These are phyloP conservation scores for Alternaria sp. DNA, from an alignment of 2,329 filamentous ascomycete species.

Conservation along the genomic window DNA sequence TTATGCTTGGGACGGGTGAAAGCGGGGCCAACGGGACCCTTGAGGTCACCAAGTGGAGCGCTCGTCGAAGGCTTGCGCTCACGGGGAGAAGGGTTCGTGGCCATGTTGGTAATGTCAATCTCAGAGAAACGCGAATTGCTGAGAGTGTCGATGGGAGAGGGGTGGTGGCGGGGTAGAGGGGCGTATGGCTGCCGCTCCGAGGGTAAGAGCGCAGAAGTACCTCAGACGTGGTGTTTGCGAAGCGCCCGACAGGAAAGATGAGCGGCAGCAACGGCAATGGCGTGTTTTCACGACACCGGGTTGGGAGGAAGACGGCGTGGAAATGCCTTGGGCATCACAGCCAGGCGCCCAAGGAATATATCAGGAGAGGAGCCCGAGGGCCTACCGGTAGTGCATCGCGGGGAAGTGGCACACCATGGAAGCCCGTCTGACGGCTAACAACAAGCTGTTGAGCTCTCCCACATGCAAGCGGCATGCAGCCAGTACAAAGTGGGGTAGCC, in stretches of 20 bases:
- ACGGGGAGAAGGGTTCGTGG: slow-evolving; percentile 58
- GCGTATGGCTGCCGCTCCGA: slow-evolving; percentile 12
- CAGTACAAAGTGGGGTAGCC: slow-evolving; percentile 40
- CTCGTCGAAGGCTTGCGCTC: slow-evolving; percentile 83
- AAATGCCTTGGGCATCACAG: background rate
- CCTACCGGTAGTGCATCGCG: slow-evolving; percentile 10
- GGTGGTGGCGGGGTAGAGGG: slow-evolving; percentile 41
- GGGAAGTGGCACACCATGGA: slow-evolving; percentile 12
- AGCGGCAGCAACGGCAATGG: slow-evolving; percentile 12
- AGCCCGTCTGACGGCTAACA: slow-evolving; percentile 24
- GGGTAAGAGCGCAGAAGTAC: slow-evolving; percentile 15
- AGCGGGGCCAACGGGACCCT: slow-evolving; percentile 83
- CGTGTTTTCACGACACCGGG: slow-evolving; percentile 3
- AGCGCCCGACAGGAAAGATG: slow-evolving; percentile 2
- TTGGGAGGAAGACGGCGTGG: slow-evolving; percentile 5
- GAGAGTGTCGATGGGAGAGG: slow-evolving; percentile 35
- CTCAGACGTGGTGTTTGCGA: slow-evolving; percentile 8
- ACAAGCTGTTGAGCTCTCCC: slow-evolving; percentile 35
- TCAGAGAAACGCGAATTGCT: slow-evolving; percentile 36
- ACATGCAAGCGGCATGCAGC: slow-evolving; percentile 38
- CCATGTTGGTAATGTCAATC: slow-evolving; percentile 46
- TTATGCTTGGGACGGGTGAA: slow-evolving; percentile 96
- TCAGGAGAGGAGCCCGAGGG: slow-evolving; percentile 19
- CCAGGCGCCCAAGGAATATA: slow-evolving; percentile 5
- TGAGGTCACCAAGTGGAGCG: slow-evolving; percentile 84